A percentile compares a stretch with the other conserved stretches of the same genome.
Conservation (phyloP, 2,329 filamentous ascomycete genomes). For the Sphaerulina populicola region DNA sequence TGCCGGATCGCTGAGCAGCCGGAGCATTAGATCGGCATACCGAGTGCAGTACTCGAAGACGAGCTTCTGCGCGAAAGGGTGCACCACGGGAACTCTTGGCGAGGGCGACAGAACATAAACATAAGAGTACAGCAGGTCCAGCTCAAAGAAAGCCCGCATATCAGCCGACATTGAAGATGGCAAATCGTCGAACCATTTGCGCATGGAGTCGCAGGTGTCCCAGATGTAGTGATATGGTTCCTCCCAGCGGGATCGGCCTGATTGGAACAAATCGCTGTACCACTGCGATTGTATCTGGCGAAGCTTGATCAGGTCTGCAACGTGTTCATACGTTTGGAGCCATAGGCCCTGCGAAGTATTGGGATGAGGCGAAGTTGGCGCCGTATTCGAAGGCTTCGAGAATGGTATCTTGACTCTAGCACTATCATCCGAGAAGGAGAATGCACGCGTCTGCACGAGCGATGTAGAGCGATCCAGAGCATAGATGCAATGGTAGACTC, state of each 20-base stretch:
- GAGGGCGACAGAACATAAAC: conserved; percentile 82
- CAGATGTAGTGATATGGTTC: conserved; percentile 65
- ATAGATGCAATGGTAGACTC: conserved; percentile 86
- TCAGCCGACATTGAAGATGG: conserved; percentile 56
- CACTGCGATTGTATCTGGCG: conserved; percentile 79
- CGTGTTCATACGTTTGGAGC: conserved; percentile 55
- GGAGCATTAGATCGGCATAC: conserved; percentile 61
- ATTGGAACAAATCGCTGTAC: conserved; percentile 83
- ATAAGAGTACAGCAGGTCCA: conserved; percentile 84
- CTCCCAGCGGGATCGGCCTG: conserved; percentile 58
- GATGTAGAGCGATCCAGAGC: conserved; percentile 83
- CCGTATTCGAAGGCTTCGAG: conserved; percentile 25
- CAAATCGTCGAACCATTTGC: conserved; percentile 71
- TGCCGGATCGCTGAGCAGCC: conserved; percentile 52
- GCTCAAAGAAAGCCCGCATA: conserved; percentile 69
- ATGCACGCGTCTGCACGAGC: conserved; percentile 76
- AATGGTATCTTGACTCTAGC: conserved; percentile 71
- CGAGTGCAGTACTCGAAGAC: conserved; percentile 22
- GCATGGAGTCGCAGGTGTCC: conserved; percentile 67
- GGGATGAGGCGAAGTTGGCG: conserved; percentile 19
- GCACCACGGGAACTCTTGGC: conserved; percentile 61
- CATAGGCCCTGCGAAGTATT: conserved; percentile 36
- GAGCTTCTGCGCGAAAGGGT: conserved; percentile 59
- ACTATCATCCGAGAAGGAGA: conserved; percentile 88
- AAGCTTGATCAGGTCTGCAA: conserved; percentile 70